Conservation (phyloP, 179 eudicot species). For the Spinacia oleracea region DNA sequence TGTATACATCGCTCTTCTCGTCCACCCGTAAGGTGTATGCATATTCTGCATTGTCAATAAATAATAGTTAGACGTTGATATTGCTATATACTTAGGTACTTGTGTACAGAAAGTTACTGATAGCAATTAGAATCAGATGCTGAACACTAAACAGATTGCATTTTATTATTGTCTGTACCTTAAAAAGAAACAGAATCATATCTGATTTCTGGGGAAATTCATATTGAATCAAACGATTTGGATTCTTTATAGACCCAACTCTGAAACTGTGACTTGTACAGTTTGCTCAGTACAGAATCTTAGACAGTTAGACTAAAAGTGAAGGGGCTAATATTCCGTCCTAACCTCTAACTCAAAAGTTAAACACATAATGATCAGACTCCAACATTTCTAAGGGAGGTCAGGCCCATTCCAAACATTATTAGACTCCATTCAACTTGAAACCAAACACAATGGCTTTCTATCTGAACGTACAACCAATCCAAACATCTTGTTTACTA, state of each 20-base stretch:
- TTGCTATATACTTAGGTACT: too few relatives aligned
- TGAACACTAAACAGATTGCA: not conserved
- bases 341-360: too few relatives aligned
- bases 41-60: constrained; percentile 53
- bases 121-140: not conserved
- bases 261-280: too few relatives aligned
- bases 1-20: constrained; percentile 91
- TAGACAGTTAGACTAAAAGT: too few relatives aligned
- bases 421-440: not conserved
- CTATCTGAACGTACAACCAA: not conserved
- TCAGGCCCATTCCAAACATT: too few relatives aligned
- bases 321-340: too few relatives aligned
- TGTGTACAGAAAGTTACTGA: not conserved
- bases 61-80: not conserved
- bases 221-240: not conserved
- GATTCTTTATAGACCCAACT: not conserved
- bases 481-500: not conserved
- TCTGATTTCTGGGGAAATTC: not conserved
- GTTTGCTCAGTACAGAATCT: too few relatives aligned
- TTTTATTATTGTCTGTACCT: not conserved
- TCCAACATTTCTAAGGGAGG: too few relatives aligned
- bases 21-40: constrained; percentile 83
- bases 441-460: not conserved
- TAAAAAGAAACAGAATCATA: not conserved
- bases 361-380: too few relatives aligned